phyloP scores from a whole-genome alignment of 257 asterid genomes.

The Solanum chaucha region DNA sequence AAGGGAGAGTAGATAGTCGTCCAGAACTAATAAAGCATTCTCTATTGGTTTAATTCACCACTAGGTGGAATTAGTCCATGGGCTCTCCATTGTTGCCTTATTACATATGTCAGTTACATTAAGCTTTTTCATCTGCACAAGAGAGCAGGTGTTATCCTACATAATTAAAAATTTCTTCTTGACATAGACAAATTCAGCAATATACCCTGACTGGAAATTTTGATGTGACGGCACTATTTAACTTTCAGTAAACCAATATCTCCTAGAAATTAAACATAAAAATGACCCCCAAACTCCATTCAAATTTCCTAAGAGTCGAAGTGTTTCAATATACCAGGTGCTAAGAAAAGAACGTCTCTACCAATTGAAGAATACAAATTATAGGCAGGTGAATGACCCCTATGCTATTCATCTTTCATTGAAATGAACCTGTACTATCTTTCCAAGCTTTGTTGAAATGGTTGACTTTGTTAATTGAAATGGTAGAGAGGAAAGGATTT shows the following conservation, averaged over 20 bases:
- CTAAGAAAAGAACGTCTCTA: not conserved
- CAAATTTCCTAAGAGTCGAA: not conserved
- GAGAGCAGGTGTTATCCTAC: not conserved
- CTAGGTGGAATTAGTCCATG: not conserved
- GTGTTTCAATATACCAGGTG: not conserved
- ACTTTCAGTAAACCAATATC: not conserved
- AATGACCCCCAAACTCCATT: not conserved
- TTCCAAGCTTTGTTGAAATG: not conserved
- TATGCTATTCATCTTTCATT: not conserved
- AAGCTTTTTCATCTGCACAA: not conserved
- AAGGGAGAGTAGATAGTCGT: not conserved
- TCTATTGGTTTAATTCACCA: not conserved
- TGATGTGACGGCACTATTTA: not conserved
- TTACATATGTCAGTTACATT: not conserved
- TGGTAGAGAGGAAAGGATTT: not conserved
- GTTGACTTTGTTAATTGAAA: not conserved
- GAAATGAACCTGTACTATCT: not conserved
- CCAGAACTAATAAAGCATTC: not conserved
- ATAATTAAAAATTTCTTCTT: not conserved
- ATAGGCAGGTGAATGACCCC: not conserved
- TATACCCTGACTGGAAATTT: not conserved
- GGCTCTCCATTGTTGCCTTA: not conserved
- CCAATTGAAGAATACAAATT: not conserved
- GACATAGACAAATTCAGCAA: not conserved
- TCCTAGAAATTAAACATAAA: not conserved